A percentile compares a stretch with the other conserved stretches of the same genome.
Conservation (phyloP, 1,284 basidiomycete species). For the Mrakiaceae sp. region DNA sequence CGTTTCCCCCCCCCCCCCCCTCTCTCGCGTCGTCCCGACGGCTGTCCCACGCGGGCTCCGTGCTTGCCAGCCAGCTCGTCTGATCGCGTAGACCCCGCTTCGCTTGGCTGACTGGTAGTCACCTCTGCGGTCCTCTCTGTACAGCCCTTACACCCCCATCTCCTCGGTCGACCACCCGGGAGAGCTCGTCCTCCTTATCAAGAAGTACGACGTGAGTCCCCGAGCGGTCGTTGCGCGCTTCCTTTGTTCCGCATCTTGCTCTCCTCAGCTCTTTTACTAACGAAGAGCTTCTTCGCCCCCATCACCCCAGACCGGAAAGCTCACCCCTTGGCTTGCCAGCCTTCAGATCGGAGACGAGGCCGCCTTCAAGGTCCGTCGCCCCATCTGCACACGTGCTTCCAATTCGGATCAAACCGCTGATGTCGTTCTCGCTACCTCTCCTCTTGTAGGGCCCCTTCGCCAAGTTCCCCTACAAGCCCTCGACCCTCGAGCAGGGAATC, state of each 20-base stretch:
- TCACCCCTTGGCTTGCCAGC: slow-evolving; percentile 62
- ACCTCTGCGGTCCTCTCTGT: slow-evolving; percentile 14
- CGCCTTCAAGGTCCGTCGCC: slow-evolving; percentile 55
- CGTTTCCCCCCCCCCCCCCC: slow-evolving; percentile 37
- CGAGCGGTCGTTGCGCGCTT: too few species aligned
- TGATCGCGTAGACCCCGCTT: too few species aligned
- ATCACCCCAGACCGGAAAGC: slow-evolving; percentile 48
- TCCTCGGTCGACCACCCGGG: slow-evolving; percentile 60
- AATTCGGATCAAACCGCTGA: slow-evolving; percentile 9
- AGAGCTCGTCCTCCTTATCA: slow-evolving; percentile 71
- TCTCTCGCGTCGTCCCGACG: slow-evolving; percentile 22
- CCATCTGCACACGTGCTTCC: slow-evolving; percentile 24
- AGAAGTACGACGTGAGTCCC: slow-evolving; percentile 45
- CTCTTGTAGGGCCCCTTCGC: slow-evolving; percentile 47
- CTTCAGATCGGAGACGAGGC: slow-evolving; percentile 66
- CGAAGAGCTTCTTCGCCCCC: slow-evolving; percentile 38
- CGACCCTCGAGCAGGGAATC: slow-evolving; percentile 60
- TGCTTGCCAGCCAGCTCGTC: neutral
- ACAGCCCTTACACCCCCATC: slow-evolving; percentile 64
- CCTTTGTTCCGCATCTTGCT: too few species aligned
- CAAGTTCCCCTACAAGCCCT: slow-evolving; percentile 74
- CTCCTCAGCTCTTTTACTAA: neutral
- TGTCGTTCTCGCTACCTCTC: neutral
- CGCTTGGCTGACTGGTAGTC: neutral
- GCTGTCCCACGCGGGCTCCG: neutral